Conservation (phyloP, 345 rosid species). For the Orychophragmus violaceus region DNA sequence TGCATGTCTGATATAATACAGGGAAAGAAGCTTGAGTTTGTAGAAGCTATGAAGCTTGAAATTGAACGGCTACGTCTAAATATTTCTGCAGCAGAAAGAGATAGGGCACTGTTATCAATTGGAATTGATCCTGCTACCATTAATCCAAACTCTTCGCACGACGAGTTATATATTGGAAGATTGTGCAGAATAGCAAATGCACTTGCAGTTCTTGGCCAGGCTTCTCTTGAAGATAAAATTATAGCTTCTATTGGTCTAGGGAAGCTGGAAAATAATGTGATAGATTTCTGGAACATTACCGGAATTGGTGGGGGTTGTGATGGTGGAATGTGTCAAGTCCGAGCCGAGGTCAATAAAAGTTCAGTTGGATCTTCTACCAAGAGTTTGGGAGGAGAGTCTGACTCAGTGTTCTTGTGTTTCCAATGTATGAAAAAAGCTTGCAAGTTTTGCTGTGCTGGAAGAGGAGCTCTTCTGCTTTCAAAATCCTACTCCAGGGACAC, state of each 20-base stretch:
- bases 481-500: slow-evolving; percentile 50
- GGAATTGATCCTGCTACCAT: slow-evolving; percentile 94
- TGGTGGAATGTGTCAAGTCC: slow-evolving; percentile 64
- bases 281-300: slow-evolving; percentile 80
- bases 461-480: slow-evolving; percentile 72
- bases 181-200: slow-evolving; percentile 58
- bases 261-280: slow-evolving; percentile 42
- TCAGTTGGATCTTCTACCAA: slow-evolving; percentile 21
- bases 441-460: slow-evolving; percentile 83
- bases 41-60: slow-evolving; percentile 84
- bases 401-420: slow-evolving; percentile 49
- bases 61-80: slow-evolving; percentile 79
- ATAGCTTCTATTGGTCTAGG: slow-evolving; percentile 73
- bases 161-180: slow-evolving; percentile 66
- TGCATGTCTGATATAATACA: slow-evolving; percentile 29
- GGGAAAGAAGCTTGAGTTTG: slow-evolving; percentile 62
- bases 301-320: slow-evolving; percentile 59
- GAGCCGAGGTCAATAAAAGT: slow-evolving; percentile 46
- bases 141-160: slow-evolving; percentile 73
- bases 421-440: slow-evolving; percentile 74
- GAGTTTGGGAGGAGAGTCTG: not conserved
- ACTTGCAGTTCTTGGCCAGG: slow-evolving; percentile 82
- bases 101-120: slow-evolving; percentile 77
- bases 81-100: slow-evolving; percentile 96
- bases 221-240: slow-evolving; percentile 77